Base-by-base conservation (phyloP, 2,329 filamentous ascomycete genomes). In the Chrysoporthe cubensis region DNA sequence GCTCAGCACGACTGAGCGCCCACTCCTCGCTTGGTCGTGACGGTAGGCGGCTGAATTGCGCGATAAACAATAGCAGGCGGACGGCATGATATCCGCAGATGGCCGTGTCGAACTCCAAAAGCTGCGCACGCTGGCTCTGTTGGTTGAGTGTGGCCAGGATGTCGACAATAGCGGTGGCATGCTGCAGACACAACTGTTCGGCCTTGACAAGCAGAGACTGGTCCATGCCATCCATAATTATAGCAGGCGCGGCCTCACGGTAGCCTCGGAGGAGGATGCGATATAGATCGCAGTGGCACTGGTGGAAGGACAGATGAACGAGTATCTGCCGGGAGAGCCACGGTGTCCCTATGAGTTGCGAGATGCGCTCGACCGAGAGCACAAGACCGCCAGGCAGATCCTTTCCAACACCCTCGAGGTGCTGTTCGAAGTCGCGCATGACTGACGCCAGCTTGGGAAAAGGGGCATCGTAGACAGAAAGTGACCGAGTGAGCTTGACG, bases 231-330 rank as follows among this genome's bases (percentile, higher is more conserved):
- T 74, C 73, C 6, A 80, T 70, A 1, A 78, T 73, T 0, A 72
- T 73, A 0, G 69, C 65, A 0, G 79, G 80, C 0, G 80, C 78
- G 0, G 80, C 77, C 58, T 82, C 80, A 3, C 76, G 78, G 56
- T 80, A 83, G 14, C 76, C 78, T 1, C 76, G 75, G 3, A 83
- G 71, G 4, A 82, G 76, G n/a, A 82, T 76, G 2, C 81, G 79
- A 65, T 82, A 82, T 4, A 83, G 68, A 60, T 83, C 81, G 70
- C 80, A 82, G 64, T 82, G 77, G 13, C 77, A 79, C 59, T 82
- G 80, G 21, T 82, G 80, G 73, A 77, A 82, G 0, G 77, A 79
- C 21, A 76, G 71, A 67, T 77, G 76, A 8, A 78, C 66, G 72
- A 78, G 75, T n/a, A 79, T 69, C 42, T 70, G 70, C 1, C 72